phyloP scores from a whole-genome alignment of 108 stramenopile species.

The Aurantiochytrium sp. region DNA sequence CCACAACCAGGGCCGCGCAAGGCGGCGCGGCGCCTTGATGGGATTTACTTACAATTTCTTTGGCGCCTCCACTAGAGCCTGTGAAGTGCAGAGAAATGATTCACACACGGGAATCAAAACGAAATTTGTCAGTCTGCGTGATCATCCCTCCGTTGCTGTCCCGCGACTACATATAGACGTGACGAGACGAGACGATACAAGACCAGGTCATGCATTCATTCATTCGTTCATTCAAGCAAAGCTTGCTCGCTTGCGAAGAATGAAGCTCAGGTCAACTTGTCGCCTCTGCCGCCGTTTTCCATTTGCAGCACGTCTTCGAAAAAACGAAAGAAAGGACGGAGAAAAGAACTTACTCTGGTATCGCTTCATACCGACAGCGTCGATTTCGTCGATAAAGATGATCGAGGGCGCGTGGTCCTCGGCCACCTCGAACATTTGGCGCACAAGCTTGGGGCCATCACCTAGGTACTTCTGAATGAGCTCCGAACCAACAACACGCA shows the following conservation, averaged over 20 bases:
- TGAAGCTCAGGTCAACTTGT: too few species aligned
- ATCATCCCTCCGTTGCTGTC: too few species aligned
- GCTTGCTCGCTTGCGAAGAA: too few species aligned
- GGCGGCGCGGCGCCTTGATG: background rate
- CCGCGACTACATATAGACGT: too few species aligned
- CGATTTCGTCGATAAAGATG: conserved; percentile 99
- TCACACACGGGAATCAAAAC: background rate
- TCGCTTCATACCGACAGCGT: conserved; percentile 94
- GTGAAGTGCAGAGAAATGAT: conserved; percentile 33
- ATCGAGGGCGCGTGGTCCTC: conserved; percentile 89
- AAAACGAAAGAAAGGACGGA: background rate
- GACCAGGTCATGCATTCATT: too few species aligned
- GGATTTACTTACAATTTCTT: conserved; percentile 64
- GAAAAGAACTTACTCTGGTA: conserved; percentile 72
- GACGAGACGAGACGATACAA: too few species aligned
- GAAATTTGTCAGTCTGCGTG: too few species aligned
- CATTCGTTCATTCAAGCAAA: too few species aligned
- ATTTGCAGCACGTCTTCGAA: background rate
- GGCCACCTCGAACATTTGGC: conserved; percentile 94
- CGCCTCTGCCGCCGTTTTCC: background rate
- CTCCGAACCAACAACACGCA: conserved; percentile 92
- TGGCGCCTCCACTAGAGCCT: conserved; percentile 64
- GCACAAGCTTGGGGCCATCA: conserved; percentile 96
- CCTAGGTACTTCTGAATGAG: conserved; percentile 99
- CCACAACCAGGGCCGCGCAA: too few species aligned